Evolutionary conservation across 805 yeast species (phyloP), one percentile per base, ranked within the genome.

Genomic region (Yarrowia keelungensis): DNA sequence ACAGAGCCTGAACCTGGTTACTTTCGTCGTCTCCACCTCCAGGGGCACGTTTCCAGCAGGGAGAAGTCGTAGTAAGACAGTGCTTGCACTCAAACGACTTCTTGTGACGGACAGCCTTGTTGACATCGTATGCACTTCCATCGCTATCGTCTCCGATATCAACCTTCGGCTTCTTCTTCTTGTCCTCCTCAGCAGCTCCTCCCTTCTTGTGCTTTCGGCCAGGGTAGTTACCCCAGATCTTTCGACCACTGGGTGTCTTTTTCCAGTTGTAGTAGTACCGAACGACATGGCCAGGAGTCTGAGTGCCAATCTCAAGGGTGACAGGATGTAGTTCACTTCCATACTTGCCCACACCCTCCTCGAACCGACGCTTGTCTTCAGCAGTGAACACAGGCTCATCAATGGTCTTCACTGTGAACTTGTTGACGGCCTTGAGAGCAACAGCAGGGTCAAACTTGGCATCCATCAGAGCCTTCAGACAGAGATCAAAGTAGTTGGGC

Each of bases 261-360:
- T 93, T 93, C 98, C 98, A 94, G 67, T 91, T 79, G 74, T 94
- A 94, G 74, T 92, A 94, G 76, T 83, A 92, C 69, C 98, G 79
- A 1, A 94, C 98, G 71, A 92, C 82, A 88, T 89, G 90, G 0
- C 93, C 85, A 9, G 67, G 46, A 68, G 87, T 80, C 0, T 92
- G 81, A 0, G 92, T 84, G 39, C 84, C 84, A n/a, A 94, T 95
- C 69, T 84, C 85, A 3, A 47, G 46, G 5, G 38, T 47, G 0
- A 91, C 93, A 0, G 89, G 91, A 75, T 86, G 87, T 38, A 95
- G 79, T 73, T 93, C 97, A 74, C 90, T 87, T 5, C 97, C 97
- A 74, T 84, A 84, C 68, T 85, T 83, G 42, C 81, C 81, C 11
- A 94, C 90, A 2, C 90, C 97, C 14, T 83, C 85, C 75, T 92